A percentile compares a stretch with the other conserved stretches of the same genome.
phyloP scores from a whole-genome alignment of 2,329 filamentous ascomycete genomes.

The Mycosphaerella arachidis region DNA sequence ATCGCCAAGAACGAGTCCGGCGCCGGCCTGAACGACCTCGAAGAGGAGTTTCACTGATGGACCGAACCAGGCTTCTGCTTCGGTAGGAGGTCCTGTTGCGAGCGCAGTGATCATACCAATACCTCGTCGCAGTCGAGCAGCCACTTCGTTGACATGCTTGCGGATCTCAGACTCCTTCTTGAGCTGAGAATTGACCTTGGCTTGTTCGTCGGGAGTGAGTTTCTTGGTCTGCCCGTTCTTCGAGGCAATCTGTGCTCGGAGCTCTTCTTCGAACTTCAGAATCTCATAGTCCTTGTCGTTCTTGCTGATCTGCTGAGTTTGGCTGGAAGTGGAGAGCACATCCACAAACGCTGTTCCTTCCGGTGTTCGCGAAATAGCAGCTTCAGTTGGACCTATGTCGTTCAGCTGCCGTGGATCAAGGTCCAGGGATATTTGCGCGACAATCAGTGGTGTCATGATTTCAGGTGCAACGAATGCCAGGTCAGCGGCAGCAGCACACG shows the following conservation, averaged over 20 bases:
- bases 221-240: constrained; percentile 93
- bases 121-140: constrained; percentile 70
- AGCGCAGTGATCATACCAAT: constrained; percentile 81
- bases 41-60: constrained; percentile 70
- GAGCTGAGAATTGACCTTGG: constrained; percentile 86
- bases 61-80: constrained; percentile 83
- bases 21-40: constrained; percentile 71
- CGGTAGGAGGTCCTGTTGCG: constrained; percentile 81
- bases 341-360: constrained; percentile 87
- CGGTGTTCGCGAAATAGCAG: constrained; percentile 85
- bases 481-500: constrained; percentile 81
- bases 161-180: constrained; percentile 81
- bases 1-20: constrained; percentile 75
- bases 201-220: constrained; percentile 79
- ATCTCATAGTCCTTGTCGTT: constrained; percentile 94
- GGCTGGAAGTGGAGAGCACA: constrained; percentile 77
- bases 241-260: constrained; percentile 78
- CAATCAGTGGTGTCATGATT: constrained; percentile 67
- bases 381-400: constrained; percentile 77
- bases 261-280: constrained; percentile 93
- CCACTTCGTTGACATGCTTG: constrained; percentile 62
- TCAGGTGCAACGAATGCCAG: constrained; percentile 91
- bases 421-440: constrained; percentile 69
- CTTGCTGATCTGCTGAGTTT: constrained; percentile 69
- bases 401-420: constrained; percentile 66